phyloP scores from a whole-genome alignment of 345 rosid genomes.

The Excoecaria agallocha region DNA sequence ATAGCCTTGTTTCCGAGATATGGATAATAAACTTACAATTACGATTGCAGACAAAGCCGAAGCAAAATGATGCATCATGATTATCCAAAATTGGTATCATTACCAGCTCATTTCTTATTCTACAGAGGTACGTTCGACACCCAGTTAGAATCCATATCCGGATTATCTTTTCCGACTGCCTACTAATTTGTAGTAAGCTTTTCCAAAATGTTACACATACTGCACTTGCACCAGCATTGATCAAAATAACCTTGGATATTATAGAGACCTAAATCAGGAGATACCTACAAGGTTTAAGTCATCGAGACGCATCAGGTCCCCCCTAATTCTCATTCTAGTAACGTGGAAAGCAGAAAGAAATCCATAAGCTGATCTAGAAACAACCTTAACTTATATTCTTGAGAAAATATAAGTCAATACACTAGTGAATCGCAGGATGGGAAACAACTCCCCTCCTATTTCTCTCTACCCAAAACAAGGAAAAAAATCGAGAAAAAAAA shows the following conservation, averaged over 20 bases:
- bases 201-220: too few relatives aligned
- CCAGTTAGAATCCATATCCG: too few relatives aligned
- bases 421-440: conserved; percentile 13
- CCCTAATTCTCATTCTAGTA: neutral
- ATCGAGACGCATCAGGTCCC: neutral
- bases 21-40: neutral
- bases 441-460: neutral
- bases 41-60: neutral
- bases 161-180: too few relatives aligned
- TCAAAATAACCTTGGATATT: too few relatives aligned
- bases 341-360: neutral
- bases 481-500: neutral
- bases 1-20: neutral
- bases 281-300: neutral
- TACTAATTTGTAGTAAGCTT: too few relatives aligned
- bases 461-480: conserved; percentile 5
- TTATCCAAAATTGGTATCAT: too few relatives aligned
- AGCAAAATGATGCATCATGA: neutral
- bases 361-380: neutral
- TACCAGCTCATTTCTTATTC: too few relatives aligned
- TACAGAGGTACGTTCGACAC: too few relatives aligned
- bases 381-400: conserved; percentile 8
- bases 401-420: conserved; percentile 35
- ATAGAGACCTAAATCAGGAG: neutral
- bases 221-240: too few relatives aligned